A percentile compares a stretch with the other conserved stretches of the same genome.
Conservation (phyloP, 495 filamentous ascomycete species). For the Achaetomiella virescens region DNA sequence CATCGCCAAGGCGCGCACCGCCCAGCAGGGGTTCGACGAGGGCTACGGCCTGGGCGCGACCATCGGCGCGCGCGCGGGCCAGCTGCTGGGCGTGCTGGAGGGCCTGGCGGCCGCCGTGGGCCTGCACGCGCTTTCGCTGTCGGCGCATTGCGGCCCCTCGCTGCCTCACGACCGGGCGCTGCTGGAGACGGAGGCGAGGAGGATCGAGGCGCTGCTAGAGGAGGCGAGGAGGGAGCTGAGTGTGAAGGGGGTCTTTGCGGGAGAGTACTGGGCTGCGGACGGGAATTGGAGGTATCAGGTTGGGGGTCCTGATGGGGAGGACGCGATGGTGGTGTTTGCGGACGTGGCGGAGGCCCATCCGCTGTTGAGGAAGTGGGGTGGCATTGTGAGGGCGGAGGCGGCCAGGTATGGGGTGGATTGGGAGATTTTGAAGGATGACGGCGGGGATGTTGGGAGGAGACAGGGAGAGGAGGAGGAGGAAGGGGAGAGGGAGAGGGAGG, state of each 20-base stretch:
- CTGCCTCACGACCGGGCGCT: neutral
- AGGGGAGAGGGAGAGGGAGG: neutral
- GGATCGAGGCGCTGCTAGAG: conserved; percentile 36
- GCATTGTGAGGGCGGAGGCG: conserved; percentile 38
- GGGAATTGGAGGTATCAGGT: conserved; percentile 56
- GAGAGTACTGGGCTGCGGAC: conserved; percentile 48
- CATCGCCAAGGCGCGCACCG: conserved; percentile 56
- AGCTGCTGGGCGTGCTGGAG: conserved; percentile 64
- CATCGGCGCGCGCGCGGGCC: conserved; percentile 65
- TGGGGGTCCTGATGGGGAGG: neutral
- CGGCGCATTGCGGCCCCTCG: conserved; percentile 10
- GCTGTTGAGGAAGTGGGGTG: conserved; percentile 50
- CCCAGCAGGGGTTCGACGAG: conserved; percentile 85
- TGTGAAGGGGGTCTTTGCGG: conserved; percentile 56
- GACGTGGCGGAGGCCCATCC: conserved; percentile 57
- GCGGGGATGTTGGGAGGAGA: conserved; percentile 5
- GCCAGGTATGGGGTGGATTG: conserved; percentile 36
- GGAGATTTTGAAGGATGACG: conserved; percentile 28
- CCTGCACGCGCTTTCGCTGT: conserved; percentile 24
- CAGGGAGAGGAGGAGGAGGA: conserved; percentile 6
- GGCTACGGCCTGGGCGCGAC: conserved; percentile 75
- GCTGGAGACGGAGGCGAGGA: conserved; percentile 16
- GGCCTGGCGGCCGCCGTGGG: conserved; percentile 40
- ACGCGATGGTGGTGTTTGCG: conserved; percentile 27
- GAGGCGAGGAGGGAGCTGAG: conserved; percentile 55